A percentile compares a stretch with the other conserved stretches of the same genome.
Evolutionary conservation across 164 flowering plant species (phyloP).

Genomic region (Brasenia schreberi): DNA sequence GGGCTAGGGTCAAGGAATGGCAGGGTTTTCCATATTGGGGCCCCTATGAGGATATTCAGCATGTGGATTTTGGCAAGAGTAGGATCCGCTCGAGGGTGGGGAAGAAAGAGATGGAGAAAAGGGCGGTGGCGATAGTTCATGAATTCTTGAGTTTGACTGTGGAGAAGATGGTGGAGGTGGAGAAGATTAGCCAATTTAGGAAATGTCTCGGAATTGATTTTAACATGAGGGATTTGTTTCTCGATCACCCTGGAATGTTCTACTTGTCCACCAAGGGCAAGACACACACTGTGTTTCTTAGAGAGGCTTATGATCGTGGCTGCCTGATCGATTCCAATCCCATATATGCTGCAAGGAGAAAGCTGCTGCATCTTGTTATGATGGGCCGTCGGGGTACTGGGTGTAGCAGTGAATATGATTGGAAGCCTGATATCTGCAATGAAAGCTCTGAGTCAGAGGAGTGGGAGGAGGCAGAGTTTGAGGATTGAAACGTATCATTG

Average conservation of each 20-base stretch:
- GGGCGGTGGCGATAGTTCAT: constrained; percentile 76
- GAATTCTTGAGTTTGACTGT: constrained; percentile 84
- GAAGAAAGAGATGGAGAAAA: constrained; percentile 44
- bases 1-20: constrained; percentile 76
- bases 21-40: constrained; percentile 58
- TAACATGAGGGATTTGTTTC: constrained; percentile 74
- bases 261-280: constrained; percentile 77
- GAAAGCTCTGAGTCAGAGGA: neutral
- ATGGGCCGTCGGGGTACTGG: constrained; percentile 47
- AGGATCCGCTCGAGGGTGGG: constrained; percentile 17
- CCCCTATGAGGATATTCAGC: constrained; percentile 53
- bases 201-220: constrained; percentile 76
- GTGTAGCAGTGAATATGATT: neutral
- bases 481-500: too few species aligned
- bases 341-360: constrained; percentile 62
- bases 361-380: constrained; percentile 70
- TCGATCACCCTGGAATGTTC: constrained; percentile 89
- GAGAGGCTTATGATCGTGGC: constrained; percentile 79
- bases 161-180: constrained; percentile 79
- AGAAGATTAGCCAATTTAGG: constrained; percentile 90
- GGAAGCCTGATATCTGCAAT: neutral
- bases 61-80: constrained; percentile 9
- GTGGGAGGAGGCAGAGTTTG: too few species aligned
- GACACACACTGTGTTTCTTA: constrained; percentile 62
- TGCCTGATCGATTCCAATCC: constrained; percentile 61